Conservation (phyloP, 805 yeast species). For the Nakazawaea anatomiae region DNA sequence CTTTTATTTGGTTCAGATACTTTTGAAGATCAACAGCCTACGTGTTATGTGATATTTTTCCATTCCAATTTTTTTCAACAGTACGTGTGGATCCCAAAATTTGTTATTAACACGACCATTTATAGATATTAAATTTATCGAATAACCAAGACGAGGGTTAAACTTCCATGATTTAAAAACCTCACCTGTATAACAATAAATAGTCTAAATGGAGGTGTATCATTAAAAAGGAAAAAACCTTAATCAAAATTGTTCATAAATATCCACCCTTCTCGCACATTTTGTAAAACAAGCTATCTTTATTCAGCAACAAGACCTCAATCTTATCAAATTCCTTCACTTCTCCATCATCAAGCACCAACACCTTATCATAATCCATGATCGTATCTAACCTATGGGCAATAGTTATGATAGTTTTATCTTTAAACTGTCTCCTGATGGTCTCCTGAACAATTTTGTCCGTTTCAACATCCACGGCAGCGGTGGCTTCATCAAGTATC, state of each 20-base stretch:
- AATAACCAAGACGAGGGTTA: too few relatives aligned
- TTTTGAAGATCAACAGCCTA: neutral
- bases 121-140: too few relatives aligned
- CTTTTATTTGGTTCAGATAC: neutral
- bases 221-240: too few relatives aligned
- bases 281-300: conserved; percentile 68
- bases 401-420: conserved; percentile 75
- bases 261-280: conserved; percentile 78
- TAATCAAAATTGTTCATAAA: neutral
- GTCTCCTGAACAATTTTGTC: conserved; percentile 75
- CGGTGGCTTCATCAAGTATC: conserved; percentile 82
- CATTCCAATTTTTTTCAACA: too few relatives aligned
- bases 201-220: too few relatives aligned
- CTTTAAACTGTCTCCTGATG: conserved; percentile 66
- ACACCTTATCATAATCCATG: conserved; percentile 71
- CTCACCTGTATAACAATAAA: too few relatives aligned
- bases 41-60: neutral
- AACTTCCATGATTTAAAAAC: too few relatives aligned
- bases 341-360: conserved; percentile 70
- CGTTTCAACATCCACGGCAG: conserved; percentile 84
- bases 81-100: too few relatives aligned
- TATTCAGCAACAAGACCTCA: conserved; percentile 53
- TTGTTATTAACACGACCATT: too few relatives aligned
- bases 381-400: conserved; percentile 83
- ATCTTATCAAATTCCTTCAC: conserved; percentile 78